phyloP scores from a whole-genome alignment of 805 yeast species.

The Teunomyces barrocoloradensis region DNA sequence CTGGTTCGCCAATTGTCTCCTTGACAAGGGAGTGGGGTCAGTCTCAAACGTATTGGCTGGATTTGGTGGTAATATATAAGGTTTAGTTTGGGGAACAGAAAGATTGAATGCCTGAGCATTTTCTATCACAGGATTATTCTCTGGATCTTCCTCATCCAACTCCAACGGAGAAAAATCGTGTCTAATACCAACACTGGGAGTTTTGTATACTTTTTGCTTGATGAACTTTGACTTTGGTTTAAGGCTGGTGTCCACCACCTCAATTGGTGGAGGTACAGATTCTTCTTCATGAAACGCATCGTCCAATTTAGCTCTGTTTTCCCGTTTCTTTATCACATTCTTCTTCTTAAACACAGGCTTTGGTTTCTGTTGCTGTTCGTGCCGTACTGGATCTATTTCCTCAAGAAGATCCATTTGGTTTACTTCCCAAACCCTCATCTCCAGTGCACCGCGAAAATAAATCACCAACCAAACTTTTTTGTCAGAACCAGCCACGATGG shows the following conservation, averaged over 20 bases:
- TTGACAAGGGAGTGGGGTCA: not conserved
- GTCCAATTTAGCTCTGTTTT: not conserved
- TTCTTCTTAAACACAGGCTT: conserved; percentile 12
- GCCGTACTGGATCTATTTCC: not conserved
- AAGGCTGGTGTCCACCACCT: not conserved
- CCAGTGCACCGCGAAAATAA: conserved; percentile 2
- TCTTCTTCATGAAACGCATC: conserved; percentile 2
- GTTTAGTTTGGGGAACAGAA: not conserved
- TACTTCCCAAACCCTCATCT: not conserved
- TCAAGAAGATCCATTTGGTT: not conserved
- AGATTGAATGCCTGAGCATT: conserved; percentile 8
- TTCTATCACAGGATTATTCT: conserved; percentile 15
- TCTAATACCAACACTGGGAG: not conserved
- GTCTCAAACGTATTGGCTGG: not conserved
- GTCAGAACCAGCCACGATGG: conserved; percentile 13
- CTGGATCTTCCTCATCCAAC: conserved; percentile 7
- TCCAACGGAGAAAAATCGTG: not conserved
- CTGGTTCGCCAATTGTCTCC: conserved; percentile 5
- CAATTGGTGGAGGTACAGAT: not conserved
- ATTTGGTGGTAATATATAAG: not conserved
- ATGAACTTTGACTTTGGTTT: not conserved
- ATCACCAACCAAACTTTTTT: not conserved
- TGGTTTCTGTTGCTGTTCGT: not conserved
- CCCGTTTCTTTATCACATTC: conserved; percentile 5
- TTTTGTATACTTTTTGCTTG: conserved; percentile 1